These are phyloP conservation scores for Saprolegnia diclina DNA, from an alignment of 352 stramenopile genomes.

Conservation along the genomic window DNA sequence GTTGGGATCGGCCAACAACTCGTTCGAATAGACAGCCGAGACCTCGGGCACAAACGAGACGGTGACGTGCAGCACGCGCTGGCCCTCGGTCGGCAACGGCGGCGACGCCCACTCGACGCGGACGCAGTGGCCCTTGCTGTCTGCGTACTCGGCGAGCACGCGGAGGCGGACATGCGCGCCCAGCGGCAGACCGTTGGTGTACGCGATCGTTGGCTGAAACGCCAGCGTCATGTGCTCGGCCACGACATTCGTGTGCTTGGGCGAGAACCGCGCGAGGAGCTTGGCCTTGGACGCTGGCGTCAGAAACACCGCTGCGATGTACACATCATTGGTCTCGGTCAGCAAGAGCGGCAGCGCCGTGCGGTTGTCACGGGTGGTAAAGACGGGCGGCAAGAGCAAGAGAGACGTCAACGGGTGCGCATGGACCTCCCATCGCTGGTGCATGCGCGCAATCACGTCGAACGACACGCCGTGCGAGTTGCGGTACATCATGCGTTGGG, in stretches of 20 bases:
- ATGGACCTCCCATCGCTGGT: slow-evolving; percentile 16
- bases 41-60: neutral
- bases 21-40: slow-evolving; percentile 11
- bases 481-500: slow-evolving; percentile 5
- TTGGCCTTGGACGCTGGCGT: neutral
- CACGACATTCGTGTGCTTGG: neutral
- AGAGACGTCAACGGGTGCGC: neutral
- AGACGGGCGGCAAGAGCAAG: neutral
- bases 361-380: slow-evolving; percentile 1
- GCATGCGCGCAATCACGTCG: slow-evolving; percentile 11
- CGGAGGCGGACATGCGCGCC: neutral
- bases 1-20: neutral
- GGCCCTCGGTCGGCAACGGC: neutral
- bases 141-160: neutral
- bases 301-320: slow-evolving; percentile 12
- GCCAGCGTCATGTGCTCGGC: slow-evolving; percentile 21
- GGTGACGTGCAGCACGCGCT: slow-evolving; percentile 14
- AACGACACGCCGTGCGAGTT: slow-evolving; percentile 13
- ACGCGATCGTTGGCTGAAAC: neutral
- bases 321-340: neutral
- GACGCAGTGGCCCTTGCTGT: slow-evolving; percentile 1
- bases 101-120: neutral
- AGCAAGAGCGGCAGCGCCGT: slow-evolving; percentile 1
- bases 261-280: slow-evolving; percentile 1
- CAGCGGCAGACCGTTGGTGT: neutral